phyloP scores from a whole-genome alignment of 208 protist genomes.

The Kentomonas sorsogonicus region DNA sequence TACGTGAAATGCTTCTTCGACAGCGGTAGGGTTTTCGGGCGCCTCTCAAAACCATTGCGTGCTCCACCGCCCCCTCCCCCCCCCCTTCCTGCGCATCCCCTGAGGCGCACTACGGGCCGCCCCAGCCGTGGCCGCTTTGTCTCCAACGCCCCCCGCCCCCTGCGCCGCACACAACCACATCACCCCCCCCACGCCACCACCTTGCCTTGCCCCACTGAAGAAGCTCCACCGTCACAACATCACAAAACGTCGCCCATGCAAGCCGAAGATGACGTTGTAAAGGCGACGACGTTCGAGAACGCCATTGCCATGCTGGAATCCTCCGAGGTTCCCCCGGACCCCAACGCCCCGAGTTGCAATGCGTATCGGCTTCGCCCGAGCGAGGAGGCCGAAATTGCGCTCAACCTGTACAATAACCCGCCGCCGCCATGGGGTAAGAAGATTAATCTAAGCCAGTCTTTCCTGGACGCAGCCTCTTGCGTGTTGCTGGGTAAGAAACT shows the following conservation, averaged over 20 bases:
- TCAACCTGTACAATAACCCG: constrained; percentile 33
- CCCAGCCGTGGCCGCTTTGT: background rate
- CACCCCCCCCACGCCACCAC: background rate
- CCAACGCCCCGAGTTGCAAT: constrained; percentile 26
- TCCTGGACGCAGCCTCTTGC: constrained; percentile 45
- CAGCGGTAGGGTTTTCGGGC: too few relatives aligned
- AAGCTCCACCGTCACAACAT: background rate
- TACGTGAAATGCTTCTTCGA: too few relatives aligned
- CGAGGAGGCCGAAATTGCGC: constrained; percentile 33
- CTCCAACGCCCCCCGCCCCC: background rate
- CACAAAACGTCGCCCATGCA: background rate
- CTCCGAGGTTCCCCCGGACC: constrained; percentile 19
- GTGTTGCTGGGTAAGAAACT: constrained; percentile 31
- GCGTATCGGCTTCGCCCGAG: constrained; percentile 36
- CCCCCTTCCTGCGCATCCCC: background rate
- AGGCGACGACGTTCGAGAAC: constrained; percentile 17
- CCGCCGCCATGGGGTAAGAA: constrained; percentile 57
- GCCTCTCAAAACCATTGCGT: too few relatives aligned
- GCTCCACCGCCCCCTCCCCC: background rate
- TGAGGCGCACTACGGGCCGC: background rate
- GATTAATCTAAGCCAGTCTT: constrained; percentile 28
- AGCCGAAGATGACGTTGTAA: background rate
- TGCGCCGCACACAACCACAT: background rate
- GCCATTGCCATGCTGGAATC: constrained; percentile 27
- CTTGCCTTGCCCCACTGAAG: background rate